Base-by-base conservation (phyloP, 257 asterid genomes). In the Rubia yunnanensis region DNA sequence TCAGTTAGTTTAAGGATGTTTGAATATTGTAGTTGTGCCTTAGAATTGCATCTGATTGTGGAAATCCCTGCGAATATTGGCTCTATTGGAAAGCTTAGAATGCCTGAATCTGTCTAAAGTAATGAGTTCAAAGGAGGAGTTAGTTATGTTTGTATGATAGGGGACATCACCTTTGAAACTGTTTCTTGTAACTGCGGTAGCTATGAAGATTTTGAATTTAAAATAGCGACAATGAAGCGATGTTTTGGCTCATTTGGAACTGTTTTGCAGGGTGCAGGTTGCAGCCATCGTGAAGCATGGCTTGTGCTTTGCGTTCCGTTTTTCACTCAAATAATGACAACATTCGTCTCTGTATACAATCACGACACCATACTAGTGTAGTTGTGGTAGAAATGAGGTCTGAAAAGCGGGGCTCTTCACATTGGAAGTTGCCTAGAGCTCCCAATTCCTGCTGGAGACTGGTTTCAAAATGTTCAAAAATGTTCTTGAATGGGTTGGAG, bases 271-370 rank as follows among this genome's bases (percentile, higher is more conserved):
- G 78, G 72, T 66, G 74, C 65, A 53, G 70, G 71, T 72, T 61
- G 72, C 76, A 8, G 38, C 73, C 66, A 35, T 73, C 79, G 67
- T 74, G 84, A 78, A 77, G 78, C 69, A 90, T 90, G 97, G 85
- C 87, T 54, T 80, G 78, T 66, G 70, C 86, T 35, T 74, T 81
- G 58, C 82, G 73, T 81, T 83, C 95, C 11, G 81, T 82, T 62
- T 78, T 83, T 67, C 81, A 80, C 76, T 73, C 85, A 5, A 73
- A 82, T 57, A 77, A 82, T 52, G 88, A 79, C 74, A 74, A 81
- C 80, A 72, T 80, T 69, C 69, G 75, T 68, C 74, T 76, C 49
- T 74, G 66, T 48, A 54, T 58, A 55, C 84, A 80, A 73, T 80
- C 77, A 20, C 78, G 61, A 50, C 61, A 66, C 49, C 58, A n/a